A percentile compares a stretch with the other conserved stretches of the same genome.
These are phyloP conservation scores for Leucogyrophana mollusca DNA, from an alignment of 768 basidiomycete species.

Conservation along the genomic window DNA sequence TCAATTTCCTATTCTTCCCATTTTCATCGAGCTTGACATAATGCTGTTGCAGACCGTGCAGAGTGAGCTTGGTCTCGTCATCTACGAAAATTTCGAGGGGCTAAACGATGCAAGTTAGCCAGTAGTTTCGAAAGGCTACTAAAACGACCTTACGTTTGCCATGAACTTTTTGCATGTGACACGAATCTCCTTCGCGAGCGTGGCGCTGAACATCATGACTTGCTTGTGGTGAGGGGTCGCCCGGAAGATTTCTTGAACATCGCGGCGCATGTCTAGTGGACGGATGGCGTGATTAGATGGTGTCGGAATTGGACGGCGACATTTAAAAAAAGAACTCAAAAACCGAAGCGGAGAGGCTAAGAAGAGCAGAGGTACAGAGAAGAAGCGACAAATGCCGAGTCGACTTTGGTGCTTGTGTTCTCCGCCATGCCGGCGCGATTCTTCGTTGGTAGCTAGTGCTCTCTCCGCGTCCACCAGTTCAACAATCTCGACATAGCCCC, in stretches of 20 bases:
- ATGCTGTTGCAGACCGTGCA: slow-evolving; percentile 98
- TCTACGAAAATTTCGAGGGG: slow-evolving; percentile 99
- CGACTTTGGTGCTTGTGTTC: slow-evolving; percentile 35
- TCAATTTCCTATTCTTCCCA: slow-evolving; percentile 95
- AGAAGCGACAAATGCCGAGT: slow-evolving; percentile 18
- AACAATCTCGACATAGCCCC: slow-evolving; percentile 34
- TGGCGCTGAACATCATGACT: slow-evolving; percentile 99
- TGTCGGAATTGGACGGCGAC: slow-evolving; percentile 50
- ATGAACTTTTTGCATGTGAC: slow-evolving; percentile 99
- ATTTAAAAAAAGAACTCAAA: slow-evolving; percentile 46
- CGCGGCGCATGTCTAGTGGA: slow-evolving; percentile 99
- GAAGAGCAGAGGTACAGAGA: slow-evolving; percentile 14
- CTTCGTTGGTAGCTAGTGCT: too few species aligned
- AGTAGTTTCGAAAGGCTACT: background rate
- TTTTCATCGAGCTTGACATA: slow-evolving; percentile 96
- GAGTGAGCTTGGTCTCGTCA: slow-evolving; percentile 96
- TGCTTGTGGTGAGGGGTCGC: slow-evolving; percentile 99
- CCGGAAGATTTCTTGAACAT: slow-evolving; percentile 99
- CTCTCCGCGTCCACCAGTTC: slow-evolving; percentile 10
- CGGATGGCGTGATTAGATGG: slow-evolving; percentile 68
- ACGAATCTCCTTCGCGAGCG: slow-evolving; percentile 94
- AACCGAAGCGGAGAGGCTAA: slow-evolving; percentile 37
- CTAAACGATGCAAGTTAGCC: slow-evolving; percentile 40
- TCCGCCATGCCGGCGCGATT: slow-evolving; percentile 29
- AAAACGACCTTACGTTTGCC: slow-evolving; percentile 75